Conservation (phyloP, 805 yeast species). For the Suhomyces vadensis region DNA sequence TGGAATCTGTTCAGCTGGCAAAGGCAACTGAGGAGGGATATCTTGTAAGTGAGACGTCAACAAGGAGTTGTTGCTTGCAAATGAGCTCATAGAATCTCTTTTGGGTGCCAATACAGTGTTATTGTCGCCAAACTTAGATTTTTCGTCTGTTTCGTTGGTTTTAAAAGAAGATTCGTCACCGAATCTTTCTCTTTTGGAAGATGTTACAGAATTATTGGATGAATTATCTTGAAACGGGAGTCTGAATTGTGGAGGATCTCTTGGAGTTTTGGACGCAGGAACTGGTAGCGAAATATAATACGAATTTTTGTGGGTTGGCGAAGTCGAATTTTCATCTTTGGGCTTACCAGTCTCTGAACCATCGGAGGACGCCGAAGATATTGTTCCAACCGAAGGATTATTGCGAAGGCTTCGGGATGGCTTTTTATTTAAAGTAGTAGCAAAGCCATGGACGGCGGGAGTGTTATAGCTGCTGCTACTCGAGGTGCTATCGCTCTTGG, state of each 20-base stretch:
- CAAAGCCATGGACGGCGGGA: neutral
- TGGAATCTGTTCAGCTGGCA: slow-evolving; percentile 56
- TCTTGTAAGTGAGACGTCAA: slow-evolving; percentile 35
- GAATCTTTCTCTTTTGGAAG: slow-evolving; percentile 3
- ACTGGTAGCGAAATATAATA: slow-evolving; percentile 20
- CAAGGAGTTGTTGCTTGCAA: slow-evolving; percentile 25
- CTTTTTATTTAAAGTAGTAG: neutral
- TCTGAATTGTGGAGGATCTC: slow-evolving; percentile 59
- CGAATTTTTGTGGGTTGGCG: slow-evolving; percentile 3
- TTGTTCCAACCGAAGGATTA: slow-evolving; percentile 6
- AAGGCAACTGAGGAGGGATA: slow-evolving; percentile 58
- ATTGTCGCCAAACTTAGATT: neutral
- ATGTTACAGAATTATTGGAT: neutral
- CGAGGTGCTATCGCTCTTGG: slow-evolving; percentile 9
- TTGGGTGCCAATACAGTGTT: slow-evolving; percentile 2
- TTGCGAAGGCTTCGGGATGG: neutral
- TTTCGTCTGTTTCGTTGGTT: slow-evolving; percentile 1
- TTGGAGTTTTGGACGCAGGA: slow-evolving; percentile 24
- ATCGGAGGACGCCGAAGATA: slow-evolving; percentile 7
- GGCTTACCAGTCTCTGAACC: slow-evolving; percentile 2
- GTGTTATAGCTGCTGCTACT: slow-evolving; percentile 1
- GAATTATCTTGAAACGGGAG: slow-evolving; percentile 63
- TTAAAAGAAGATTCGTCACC: neutral
- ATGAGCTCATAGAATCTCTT: slow-evolving; percentile 25
- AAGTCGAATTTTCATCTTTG: neutral